Evolutionary conservation across 2,329 filamentous ascomycete genomes (phyloP).

Genomic region (Ascomycota sp.): DNA sequence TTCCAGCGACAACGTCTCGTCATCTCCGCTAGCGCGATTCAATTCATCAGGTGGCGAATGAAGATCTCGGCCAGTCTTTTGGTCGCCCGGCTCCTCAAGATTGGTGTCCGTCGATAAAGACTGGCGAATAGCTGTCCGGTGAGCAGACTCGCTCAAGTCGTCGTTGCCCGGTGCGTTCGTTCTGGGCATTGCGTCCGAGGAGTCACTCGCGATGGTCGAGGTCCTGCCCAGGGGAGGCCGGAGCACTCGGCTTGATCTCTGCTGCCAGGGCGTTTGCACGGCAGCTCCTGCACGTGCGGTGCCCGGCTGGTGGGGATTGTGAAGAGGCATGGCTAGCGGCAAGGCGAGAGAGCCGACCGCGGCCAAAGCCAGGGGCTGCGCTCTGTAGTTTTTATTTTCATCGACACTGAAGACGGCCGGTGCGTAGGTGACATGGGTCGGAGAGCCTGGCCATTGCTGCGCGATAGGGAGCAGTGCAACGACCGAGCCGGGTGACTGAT

Average conservation of each 20-base stretch:
- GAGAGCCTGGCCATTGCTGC: neutral
- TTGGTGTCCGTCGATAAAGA: too few species aligned
- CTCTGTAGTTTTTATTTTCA: neutral
- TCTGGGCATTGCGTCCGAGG: too few species aligned
- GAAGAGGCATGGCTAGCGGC: neutral
- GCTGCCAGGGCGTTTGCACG: constrained; percentile 8
- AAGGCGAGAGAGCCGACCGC: neutral
- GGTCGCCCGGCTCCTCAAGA: too few species aligned
- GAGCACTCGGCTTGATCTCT: constrained; percentile 8
- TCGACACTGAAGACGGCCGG: constrained; percentile 1
- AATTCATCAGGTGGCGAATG: too few species aligned
- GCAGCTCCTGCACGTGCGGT: neutral
- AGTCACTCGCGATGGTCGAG: constrained; percentile 12
- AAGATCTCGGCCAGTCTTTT: too few species aligned
- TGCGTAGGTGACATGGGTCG: constrained; percentile 1
- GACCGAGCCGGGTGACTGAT: neutral
- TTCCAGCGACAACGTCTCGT: too few species aligned
- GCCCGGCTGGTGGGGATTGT: neutral
- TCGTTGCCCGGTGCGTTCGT: too few species aligned
- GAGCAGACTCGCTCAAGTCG: too few species aligned
- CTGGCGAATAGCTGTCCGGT: too few species aligned
- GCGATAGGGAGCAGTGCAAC: constrained; percentile 1
- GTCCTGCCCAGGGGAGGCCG: constrained; percentile 12
- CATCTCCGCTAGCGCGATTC: too few species aligned
- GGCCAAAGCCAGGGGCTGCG: neutral